phyloP scores from a whole-genome alignment of 2,329 filamentous ascomycete genomes.

The Orbilia javanica region DNA sequence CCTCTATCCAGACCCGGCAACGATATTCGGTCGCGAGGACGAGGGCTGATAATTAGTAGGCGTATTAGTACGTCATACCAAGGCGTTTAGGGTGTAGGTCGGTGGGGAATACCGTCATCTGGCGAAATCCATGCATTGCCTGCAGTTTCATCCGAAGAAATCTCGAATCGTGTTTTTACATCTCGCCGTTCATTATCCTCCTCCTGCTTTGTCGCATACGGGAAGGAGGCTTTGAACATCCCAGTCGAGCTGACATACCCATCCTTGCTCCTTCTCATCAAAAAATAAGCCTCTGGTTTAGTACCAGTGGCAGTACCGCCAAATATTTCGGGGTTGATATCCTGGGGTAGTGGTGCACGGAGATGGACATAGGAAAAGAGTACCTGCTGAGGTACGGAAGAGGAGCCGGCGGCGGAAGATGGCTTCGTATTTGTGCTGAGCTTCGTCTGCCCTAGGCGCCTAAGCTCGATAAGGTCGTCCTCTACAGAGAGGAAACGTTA shows the following conservation, averaged over 20 bases:
- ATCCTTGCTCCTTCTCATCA: constrained; percentile 91
- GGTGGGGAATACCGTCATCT: constrained; percentile 71
- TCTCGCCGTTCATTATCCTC: constrained; percentile 83
- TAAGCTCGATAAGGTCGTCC: constrained; percentile 80
- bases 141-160: constrained; percentile 83
- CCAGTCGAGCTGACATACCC: constrained; percentile 87
- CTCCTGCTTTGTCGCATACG: constrained; percentile 78
- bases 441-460: constrained; percentile 92
- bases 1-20: constrained; percentile 81
- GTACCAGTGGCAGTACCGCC: constrained; percentile 68
- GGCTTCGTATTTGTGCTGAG: constrained; percentile 72
- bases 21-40: constrained; percentile 86
- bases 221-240: constrained; percentile 93
- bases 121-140: constrained; percentile 97
- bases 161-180: constrained; percentile 81
- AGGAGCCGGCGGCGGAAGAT: constrained; percentile 71
- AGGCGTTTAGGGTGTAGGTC: constrained; percentile 32
- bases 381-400: constrained; percentile 72
- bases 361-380: constrained; percentile 97
- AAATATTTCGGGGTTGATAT: constrained; percentile 87
- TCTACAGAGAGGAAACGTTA: constrained; percentile 68
- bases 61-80: constrained; percentile 33
- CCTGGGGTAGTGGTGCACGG: constrained; percentile 81
- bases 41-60: constrained; percentile 72
- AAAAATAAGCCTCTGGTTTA: constrained; percentile 87